Evolutionary conservation across 306 rosid species (phyloP), one percentile per base, ranked within the genome.

Genomic region (Adenanthera pavonina): DNA sequence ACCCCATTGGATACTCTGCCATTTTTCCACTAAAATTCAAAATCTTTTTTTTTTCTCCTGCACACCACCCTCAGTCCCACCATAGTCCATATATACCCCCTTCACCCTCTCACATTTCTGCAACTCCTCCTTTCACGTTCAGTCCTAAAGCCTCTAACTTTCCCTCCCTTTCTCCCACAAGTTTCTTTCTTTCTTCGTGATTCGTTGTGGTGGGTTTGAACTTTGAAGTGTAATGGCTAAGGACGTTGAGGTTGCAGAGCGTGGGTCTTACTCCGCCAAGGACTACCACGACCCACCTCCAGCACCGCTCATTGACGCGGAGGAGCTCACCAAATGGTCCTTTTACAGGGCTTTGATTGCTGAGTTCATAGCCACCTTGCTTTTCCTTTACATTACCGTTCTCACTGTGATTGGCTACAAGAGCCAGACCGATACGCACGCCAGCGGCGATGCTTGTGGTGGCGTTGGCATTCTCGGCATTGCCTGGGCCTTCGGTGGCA

Each of bases 401-500:
- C 87, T 90, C 25, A 95, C 99, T 0, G 99, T 95, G 1, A 95
- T 93, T 41, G 98, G 99, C 7, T 87, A 95, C 90, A 93, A 78
- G 52, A 56, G 59, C 80, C 94, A 95, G 85, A 54, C 41, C 64
- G 92, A 94, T 53, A 0, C 43, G 8, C 57, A 12, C 0, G 49
- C 30, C 48, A 10, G 19, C 4, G 83, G 44, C 14, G 90, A 87
- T 71, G 33, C 48, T 5, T 92, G 99, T 64, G 92, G 87, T 4
- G 97, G 97, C 1, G 99, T 95, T 59, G 98, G 99, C 13, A 40
- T 76, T 75, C 94, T 95, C 4, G 99, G 99, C 0, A 88, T 95
- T 78, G 96, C 99, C 8, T 95, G 98, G 98, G 93, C 99, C 33
- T 95, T 95, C 44, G 99, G 99, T 6, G 99, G 99, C 91, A 95